Evolutionary conservation across 2,329 filamentous ascomycete species (phyloP).

Genomic region (Furcasterigmium furcatum): DNA sequence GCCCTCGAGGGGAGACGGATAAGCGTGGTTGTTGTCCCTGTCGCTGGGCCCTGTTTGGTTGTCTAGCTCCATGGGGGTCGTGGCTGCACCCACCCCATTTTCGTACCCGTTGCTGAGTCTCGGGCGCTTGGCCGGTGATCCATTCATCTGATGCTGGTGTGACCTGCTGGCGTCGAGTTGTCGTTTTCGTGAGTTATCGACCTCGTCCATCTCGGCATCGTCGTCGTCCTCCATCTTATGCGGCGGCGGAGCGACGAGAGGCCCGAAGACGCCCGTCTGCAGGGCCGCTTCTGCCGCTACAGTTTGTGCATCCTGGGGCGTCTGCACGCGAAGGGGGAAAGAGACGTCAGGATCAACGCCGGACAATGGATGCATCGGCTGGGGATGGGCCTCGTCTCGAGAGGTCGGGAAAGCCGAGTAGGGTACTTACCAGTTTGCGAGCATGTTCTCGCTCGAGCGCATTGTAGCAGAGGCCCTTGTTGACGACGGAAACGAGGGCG

Average conservation of each 20-base stretch:
- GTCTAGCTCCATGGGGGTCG: conserved; percentile 59
- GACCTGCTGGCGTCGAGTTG: conserved; percentile 38
- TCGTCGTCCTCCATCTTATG: conserved; percentile 32
- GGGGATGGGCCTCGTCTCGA: neutral
- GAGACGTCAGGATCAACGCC: conserved; percentile 30
- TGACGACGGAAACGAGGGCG: conserved; percentile 60
- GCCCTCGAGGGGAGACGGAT: conserved; percentile 61
- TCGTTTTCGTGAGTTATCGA: conserved; percentile 49
- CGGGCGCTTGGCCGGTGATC: conserved; percentile 55
- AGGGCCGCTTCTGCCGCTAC: conserved; percentile 41
- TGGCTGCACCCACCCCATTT: conserved; percentile 44
- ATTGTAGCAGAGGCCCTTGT: conserved; percentile 61
- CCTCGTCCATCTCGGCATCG: conserved; percentile 32
- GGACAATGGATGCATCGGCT: conserved; percentile 2
- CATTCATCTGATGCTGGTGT: conserved; percentile 45
- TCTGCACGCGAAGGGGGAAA: conserved; percentile 35
- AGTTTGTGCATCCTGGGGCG: conserved; percentile 37
- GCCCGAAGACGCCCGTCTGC: conserved; percentile 55
- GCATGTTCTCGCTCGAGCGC: conserved; percentile 55
- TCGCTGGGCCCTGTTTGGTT: conserved; percentile 28
- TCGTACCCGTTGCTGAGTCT: conserved; percentile 62
- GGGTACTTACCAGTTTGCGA: conserved; percentile 42
- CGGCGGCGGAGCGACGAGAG: conserved; percentile 43
- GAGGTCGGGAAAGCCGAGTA: conserved; percentile 2
- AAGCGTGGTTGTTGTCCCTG: conserved; percentile 54